Evolutionary conservation across 441 rosid genomes (phyloP).

Genomic region (Pelargonium australe): DNA sequence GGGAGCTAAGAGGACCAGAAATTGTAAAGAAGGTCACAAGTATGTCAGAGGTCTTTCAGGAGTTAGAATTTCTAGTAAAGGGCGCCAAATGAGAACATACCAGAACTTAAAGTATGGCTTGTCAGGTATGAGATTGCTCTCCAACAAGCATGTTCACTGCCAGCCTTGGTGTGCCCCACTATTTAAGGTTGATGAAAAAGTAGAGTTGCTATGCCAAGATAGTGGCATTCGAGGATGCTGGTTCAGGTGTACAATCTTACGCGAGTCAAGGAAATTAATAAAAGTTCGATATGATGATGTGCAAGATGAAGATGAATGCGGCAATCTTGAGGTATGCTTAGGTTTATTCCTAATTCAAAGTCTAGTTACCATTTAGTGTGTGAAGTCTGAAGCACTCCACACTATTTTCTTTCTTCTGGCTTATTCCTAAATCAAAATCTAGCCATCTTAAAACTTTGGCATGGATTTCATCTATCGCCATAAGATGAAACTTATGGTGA

Average conservation of each 20-base stretch:
- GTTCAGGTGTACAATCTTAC: conserved; percentile 84
- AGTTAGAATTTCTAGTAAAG: conserved; percentile 24
- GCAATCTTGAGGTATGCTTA: conserved; percentile 76
- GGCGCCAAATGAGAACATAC: conserved; percentile 28
- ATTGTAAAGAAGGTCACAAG: conserved; percentile 30
- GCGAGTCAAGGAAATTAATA: conserved; percentile 52
- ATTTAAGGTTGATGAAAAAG: conserved; percentile 57
- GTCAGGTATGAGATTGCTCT: conserved; percentile 42
- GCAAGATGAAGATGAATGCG: conserved; percentile 68
- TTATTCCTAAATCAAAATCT: no score
- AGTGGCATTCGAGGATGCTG: conserved; percentile 98
- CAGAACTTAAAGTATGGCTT: conserved; percentile 43
- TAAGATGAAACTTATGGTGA: not conserved
- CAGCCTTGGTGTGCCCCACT: conserved; percentile 33
- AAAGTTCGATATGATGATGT: conserved; percentile 80
- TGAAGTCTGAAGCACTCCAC: no score
- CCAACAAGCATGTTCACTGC: conserved; percentile 41
- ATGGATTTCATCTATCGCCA: not conserved
- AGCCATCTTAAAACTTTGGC: no score
- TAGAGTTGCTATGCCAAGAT: conserved; percentile 87
- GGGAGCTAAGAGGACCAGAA: conserved; percentile 61
- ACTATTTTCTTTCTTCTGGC: no score
- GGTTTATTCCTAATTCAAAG: conserved; percentile 2
- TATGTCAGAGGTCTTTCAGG: conserved; percentile 33
- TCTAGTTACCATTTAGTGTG: not conserved